A percentile compares a stretch with the other conserved stretches of the same genome.
phyloP scores from a whole-genome alignment of 768 basidiomycete species.

The Hericium erinaceus region DNA sequence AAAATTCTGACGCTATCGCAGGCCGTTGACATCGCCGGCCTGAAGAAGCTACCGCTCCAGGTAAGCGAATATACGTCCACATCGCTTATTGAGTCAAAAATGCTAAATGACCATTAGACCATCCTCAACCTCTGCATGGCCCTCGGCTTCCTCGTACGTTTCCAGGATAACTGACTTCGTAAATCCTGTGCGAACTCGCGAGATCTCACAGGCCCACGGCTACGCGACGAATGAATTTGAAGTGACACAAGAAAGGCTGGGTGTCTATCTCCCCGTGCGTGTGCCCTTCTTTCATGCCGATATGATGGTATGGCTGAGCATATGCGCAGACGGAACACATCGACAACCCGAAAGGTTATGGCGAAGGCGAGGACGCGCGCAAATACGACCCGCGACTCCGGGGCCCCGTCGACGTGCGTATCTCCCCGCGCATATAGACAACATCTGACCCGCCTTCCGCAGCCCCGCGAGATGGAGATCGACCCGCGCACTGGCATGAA shows the following conservation, averaged over 20 bases:
- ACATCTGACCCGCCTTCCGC: background rate
- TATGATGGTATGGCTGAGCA: background rate
- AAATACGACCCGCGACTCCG: conserved; percentile 69
- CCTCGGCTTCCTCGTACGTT: conserved; percentile 74
- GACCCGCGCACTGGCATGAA: conserved; percentile 89
- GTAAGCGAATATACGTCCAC: conserved; percentile 24
- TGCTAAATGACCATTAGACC: conserved; percentile 34
- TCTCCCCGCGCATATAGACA: background rate
- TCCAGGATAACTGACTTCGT: background rate
- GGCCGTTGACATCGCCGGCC: conserved; percentile 76
- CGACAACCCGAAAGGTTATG: conserved; percentile 89
- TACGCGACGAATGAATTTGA: conserved; percentile 82
- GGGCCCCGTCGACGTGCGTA: conserved; percentile 64
- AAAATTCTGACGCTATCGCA: conserved; percentile 15
- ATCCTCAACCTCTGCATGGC: conserved; percentile 86
- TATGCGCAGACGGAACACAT: conserved; percentile 67
- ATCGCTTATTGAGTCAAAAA: background rate
- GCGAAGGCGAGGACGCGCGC: conserved; percentile 74
- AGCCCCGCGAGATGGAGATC: conserved; percentile 78
- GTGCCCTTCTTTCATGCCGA: background rate
- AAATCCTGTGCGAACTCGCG: background rate
- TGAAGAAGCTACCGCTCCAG: conserved; percentile 64
- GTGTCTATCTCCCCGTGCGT: conserved; percentile 73
- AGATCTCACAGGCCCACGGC: conserved; percentile 49
- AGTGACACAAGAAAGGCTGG: conserved; percentile 75